These are phyloP conservation scores for Musa acuminata DNA, from an alignment of 176 grass and related monocot species.

Conservation along the genomic window DNA sequence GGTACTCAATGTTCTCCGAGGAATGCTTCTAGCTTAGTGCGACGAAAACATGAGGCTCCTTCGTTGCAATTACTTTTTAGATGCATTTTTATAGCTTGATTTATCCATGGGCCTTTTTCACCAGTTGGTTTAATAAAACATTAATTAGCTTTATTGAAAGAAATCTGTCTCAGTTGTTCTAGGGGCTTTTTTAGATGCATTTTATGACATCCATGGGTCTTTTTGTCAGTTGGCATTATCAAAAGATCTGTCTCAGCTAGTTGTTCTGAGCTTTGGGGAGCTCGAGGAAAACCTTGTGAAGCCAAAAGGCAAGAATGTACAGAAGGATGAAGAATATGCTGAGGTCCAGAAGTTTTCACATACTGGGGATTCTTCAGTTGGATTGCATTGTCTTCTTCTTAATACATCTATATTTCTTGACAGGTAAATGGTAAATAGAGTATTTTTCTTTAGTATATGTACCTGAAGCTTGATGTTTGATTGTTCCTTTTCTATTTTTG, in stretches of 20 bases:
- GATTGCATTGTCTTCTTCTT: constrained; percentile 71
- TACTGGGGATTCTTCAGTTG: constrained; percentile 29
- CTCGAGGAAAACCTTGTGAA: constrained; percentile 24
- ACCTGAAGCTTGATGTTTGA: not conserved
- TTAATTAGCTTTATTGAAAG: not conserved
- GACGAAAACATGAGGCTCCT: no score
- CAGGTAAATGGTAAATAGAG: constrained; percentile 34
- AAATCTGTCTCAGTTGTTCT: not conserved
- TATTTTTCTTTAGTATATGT: constrained; percentile 6
- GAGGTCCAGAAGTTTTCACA: constrained; percentile 25
- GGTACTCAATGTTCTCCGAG: no score
- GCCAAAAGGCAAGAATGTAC: not conserved
- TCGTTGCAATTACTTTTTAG: no score
- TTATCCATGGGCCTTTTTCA: constrained; percentile 16
- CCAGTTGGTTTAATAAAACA: constrained; percentile 29
- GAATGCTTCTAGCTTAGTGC: no score
- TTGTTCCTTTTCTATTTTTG: not conserved
- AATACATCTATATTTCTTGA: constrained; percentile 83
- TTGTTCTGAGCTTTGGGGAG: constrained; percentile 64
- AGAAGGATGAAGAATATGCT: not conserved
- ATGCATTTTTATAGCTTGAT: not conserved
- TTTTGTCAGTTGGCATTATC: constrained; percentile 68
- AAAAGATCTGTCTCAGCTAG: constrained; percentile 60
- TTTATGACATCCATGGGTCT: constrained; percentile 7
- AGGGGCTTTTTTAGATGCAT: no score